A percentile compares a stretch with the other conserved stretches of the same genome.
Evolutionary conservation across 2,329 filamentous ascomycete species (phyloP).

Genomic region (Talaromyces sp.): DNA sequence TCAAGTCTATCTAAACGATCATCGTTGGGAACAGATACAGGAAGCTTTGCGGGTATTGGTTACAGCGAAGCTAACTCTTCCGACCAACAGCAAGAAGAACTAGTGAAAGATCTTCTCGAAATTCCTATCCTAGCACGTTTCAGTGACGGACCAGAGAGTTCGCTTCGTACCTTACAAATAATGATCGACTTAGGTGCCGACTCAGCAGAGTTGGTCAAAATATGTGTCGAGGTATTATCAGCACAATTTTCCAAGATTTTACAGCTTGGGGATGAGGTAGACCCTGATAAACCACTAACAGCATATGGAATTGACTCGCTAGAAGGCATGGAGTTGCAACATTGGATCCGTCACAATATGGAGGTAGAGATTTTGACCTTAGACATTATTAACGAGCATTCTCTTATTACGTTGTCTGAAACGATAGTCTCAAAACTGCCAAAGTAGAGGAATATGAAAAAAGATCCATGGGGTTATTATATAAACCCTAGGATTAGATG

Average conservation of each 20-base stretch:
- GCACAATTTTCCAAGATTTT: slow-evolving; percentile 10
- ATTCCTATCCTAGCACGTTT: background rate
- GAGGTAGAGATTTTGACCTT: slow-evolving; percentile 8
- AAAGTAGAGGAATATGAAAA: background rate
- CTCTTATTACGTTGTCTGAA: background rate
- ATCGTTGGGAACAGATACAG: background rate
- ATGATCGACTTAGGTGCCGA: background rate
- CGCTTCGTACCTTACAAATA: background rate
- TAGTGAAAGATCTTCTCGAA: background rate
- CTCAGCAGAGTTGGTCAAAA: background rate
- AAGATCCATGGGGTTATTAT: too few relatives aligned
- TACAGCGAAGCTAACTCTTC: background rate
- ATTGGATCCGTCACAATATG: slow-evolving; percentile 12
- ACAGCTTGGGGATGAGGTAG: slow-evolving; percentile 10
- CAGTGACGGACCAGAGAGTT: background rate
- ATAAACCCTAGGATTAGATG: too few relatives aligned
- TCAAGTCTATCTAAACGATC: background rate
- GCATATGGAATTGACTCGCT: slow-evolving; percentile 12
- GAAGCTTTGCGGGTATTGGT: background rate
- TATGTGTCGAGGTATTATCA: background rate
- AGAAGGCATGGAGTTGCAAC: slow-evolving; percentile 16
- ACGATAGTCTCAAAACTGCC: background rate
- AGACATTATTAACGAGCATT: background rate
- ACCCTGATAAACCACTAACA: slow-evolving; percentile 12
- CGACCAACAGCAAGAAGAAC: background rate